These are phyloP conservation scores for Margaritispora aquatica DNA, from an alignment of 495 filamentous ascomycete species.

Conservation along the genomic window DNA sequence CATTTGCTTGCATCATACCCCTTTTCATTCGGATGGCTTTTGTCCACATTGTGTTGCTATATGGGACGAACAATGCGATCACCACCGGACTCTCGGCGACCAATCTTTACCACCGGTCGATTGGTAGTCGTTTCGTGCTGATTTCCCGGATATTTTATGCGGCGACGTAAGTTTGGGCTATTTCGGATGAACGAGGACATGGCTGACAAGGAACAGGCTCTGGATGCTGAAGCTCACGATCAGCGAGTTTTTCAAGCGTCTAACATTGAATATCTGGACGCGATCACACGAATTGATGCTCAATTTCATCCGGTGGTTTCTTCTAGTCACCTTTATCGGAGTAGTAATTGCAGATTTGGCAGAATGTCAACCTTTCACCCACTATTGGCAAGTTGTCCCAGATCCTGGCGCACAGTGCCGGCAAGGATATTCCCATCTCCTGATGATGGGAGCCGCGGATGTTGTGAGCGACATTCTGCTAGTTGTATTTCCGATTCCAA, in stretches of 20 bases:
- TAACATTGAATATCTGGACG: slow-evolving; percentile 47
- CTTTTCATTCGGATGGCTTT: slow-evolving; percentile 76
- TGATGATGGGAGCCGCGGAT: slow-evolving; percentile 82
- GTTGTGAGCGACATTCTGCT: slow-evolving; percentile 84
- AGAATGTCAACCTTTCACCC: slow-evolving; percentile 78
- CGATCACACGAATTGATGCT: slow-evolving; percentile 61
- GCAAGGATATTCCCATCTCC: slow-evolving; percentile 73
- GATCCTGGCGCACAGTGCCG: slow-evolving; percentile 83
- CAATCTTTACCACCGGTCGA: slow-evolving; percentile 41
- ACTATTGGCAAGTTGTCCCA: slow-evolving; percentile 90
- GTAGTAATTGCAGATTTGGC: slow-evolving; percentile 73
- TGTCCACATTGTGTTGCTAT: slow-evolving; percentile 76
- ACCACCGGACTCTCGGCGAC: slow-evolving; percentile 38
- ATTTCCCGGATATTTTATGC: slow-evolving; percentile 62
- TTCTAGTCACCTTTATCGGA: slow-evolving; percentile 68
- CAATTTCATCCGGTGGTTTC: slow-evolving; percentile 62
- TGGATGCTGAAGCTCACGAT: slow-evolving; percentile 91
- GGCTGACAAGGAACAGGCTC: slow-evolving; percentile 45
- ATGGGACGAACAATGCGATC: slow-evolving; percentile 80
- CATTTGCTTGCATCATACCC: slow-evolving; percentile 73
- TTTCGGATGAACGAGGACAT: background rate
- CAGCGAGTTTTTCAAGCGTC: slow-evolving; percentile 81
- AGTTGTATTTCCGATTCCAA: slow-evolving; percentile 80
- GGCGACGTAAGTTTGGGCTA: slow-evolving; percentile 51
- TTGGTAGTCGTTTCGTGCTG: slow-evolving; percentile 62